Evolutionary conservation across 192 early-diverging fungal genomes (phyloP).

Genomic region (Coemansia sp.): DNA sequence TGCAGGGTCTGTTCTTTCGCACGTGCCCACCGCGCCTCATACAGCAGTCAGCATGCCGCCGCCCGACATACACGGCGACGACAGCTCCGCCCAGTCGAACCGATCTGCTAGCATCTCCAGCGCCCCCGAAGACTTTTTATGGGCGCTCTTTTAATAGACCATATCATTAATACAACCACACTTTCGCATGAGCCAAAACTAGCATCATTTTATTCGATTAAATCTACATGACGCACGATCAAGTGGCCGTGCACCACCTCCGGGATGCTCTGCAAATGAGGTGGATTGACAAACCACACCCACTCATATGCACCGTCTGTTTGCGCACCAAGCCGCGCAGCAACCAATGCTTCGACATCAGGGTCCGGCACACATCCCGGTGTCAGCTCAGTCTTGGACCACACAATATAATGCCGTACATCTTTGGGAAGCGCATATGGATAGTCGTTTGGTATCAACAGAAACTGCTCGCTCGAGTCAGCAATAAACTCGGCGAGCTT

Average conservation of each 20-base stretch:
- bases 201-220: no score
- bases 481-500: conserved; percentile 43
- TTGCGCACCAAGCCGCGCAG: conserved; percentile 16
- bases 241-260: conserved; percentile 48
- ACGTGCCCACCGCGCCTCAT: not conserved
- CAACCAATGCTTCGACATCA: conserved; percentile 18
- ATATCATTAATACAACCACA: not conserved
- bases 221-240: conserved; percentile 13
- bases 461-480: conserved; percentile 15
- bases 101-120: conserved; percentile 12
- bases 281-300: conserved; percentile 55
- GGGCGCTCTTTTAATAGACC: conserved; percentile 11
- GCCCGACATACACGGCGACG: not conserved
- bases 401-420: conserved; percentile 40
- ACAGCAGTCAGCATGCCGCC: conserved; percentile 13
- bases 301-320: conserved; percentile 39
- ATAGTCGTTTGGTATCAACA: conserved; percentile 54
- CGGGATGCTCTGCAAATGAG: conserved; percentile 51
- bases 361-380: conserved; percentile 25
- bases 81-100: not conserved
- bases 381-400: conserved; percentile 45
- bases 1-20: not conserved
- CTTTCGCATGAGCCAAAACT: no score
- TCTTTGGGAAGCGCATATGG: conserved; percentile 43
- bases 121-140: conserved; percentile 15